Percentiles rank a stretch among this genome's conserved stretches.
Conservation (phyloP, 495 filamentous ascomycete genomes). For the Penicillium arizonense region DNA sequence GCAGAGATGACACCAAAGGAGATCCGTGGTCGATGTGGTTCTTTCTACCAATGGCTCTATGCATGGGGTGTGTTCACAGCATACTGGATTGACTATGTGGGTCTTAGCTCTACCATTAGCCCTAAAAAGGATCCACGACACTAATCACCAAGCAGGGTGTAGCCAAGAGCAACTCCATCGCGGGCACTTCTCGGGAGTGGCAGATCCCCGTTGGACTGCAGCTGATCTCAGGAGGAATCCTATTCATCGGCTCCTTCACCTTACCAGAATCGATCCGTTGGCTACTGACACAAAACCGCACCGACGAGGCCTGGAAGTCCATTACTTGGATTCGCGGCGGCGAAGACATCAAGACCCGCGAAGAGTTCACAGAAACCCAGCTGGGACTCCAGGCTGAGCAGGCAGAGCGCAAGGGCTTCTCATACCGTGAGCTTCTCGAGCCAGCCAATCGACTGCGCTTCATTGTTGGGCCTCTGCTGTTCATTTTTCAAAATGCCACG, state of each 20-base stretch:
- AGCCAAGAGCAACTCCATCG: slow-evolving; percentile 48
- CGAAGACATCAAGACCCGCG: slow-evolving; percentile 29
- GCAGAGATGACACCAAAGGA: slow-evolving; percentile 57
- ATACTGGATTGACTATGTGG: slow-evolving; percentile 53
- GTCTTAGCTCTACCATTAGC: slow-evolving; percentile 5
- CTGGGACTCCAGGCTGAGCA: slow-evolving; percentile 41
- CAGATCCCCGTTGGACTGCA: slow-evolving; percentile 55
- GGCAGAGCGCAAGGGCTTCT: slow-evolving; percentile 36
- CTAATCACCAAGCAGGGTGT: slow-evolving; percentile 14
- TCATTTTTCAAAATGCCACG: slow-evolving; percentile 24
- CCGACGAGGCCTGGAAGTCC: slow-evolving; percentile 41
- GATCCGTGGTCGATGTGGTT: slow-evolving; percentile 51
- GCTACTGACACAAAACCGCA: slow-evolving; percentile 44
- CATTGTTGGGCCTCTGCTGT: slow-evolving; percentile 19
- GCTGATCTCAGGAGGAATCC: slow-evolving; percentile 44
- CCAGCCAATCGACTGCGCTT: slow-evolving; percentile 40
- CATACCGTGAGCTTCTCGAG: slow-evolving; percentile 38
- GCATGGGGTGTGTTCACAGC: slow-evolving; percentile 50
- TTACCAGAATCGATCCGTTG: slow-evolving; percentile 52
- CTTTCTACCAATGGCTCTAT: slow-evolving; percentile 53
- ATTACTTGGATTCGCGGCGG: slow-evolving; percentile 50
- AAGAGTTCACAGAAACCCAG: slow-evolving; percentile 47
- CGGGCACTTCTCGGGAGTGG: slow-evolving; percentile 53
- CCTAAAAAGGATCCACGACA: background rate
- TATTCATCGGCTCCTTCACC: slow-evolving; percentile 46